These are phyloP conservation scores for Microglena sp. DNA, from an alignment of 139 green algal species.

Conservation along the genomic window DNA sequence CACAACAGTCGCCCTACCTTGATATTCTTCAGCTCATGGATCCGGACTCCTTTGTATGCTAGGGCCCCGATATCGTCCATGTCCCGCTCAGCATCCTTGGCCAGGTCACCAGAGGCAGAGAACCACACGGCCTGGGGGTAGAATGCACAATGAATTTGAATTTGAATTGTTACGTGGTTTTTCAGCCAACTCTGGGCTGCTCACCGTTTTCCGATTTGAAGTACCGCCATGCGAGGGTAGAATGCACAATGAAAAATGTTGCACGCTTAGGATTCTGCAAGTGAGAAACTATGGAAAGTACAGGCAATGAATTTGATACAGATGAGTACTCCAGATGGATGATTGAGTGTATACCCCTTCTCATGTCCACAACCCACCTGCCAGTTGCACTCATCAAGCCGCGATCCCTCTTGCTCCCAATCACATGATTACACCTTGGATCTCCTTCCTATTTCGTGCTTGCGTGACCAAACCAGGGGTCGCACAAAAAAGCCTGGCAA, in stretches of 20 bases:
- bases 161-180: too few species aligned
- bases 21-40: conserved; percentile 21
- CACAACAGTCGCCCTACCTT: too few species aligned
- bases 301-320: not conserved
- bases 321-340: not conserved
- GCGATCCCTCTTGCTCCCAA: too few species aligned
- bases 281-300: too few species aligned
- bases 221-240: too few species aligned
- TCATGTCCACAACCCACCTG: not conserved
- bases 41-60: conserved; percentile 8
- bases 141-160: too few species aligned
- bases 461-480: not conserved
- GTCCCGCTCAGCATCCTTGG: conserved; percentile 35
- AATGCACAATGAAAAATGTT: not conserved
- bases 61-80: conserved; percentile 41
- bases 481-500: not conserved
- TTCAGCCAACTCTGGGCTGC: too few species aligned
- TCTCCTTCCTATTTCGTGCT: too few species aligned
- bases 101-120: conserved; percentile 35
- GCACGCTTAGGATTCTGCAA: not conserved
- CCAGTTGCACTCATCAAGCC: too few species aligned
- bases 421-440: too few species aligned
- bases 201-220: too few species aligned
- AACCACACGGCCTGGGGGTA: conserved; percentile 41
- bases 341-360: not conserved